Evolutionary conservation across 2,329 filamentous ascomycete genomes (phyloP).

Genomic region (Proliferodiscus dingleyae): DNA sequence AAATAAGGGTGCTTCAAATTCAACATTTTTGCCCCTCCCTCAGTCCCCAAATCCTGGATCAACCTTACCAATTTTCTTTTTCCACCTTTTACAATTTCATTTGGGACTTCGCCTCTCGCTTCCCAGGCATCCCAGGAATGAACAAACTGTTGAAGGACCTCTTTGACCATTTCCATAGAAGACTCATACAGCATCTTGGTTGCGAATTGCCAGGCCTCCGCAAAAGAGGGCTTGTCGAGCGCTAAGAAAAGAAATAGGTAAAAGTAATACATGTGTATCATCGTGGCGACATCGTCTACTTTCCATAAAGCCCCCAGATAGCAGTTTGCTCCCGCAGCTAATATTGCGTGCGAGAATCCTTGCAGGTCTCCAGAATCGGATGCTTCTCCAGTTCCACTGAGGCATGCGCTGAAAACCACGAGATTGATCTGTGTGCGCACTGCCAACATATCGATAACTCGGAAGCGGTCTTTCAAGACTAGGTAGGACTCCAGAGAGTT

Average conservation of each 20-base stretch:
- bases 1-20: neutral
- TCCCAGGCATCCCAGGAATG: neutral
- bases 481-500: neutral
- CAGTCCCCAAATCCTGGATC: neutral
- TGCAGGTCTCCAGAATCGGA: neutral
- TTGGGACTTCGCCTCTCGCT: too few species aligned
- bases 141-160: neutral
- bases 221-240: neutral
- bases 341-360: neutral
- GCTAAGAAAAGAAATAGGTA: neutral
- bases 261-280: conserved; percentile 2
- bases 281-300: neutral
- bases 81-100: neutral
- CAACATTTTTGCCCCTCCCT: neutral
- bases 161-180: neutral
- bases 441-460: neutral
- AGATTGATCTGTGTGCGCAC: neutral
- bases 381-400: neutral
- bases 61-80: neutral
- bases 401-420: neutral
- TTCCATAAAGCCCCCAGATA: neutral
- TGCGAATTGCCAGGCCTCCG: neutral
- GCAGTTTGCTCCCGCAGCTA: neutral
- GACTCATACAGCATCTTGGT: neutral
- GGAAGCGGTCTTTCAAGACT: neutral